Conservation (phyloP, 805 yeast species). For the Sporopachydermia lactativora region DNA sequence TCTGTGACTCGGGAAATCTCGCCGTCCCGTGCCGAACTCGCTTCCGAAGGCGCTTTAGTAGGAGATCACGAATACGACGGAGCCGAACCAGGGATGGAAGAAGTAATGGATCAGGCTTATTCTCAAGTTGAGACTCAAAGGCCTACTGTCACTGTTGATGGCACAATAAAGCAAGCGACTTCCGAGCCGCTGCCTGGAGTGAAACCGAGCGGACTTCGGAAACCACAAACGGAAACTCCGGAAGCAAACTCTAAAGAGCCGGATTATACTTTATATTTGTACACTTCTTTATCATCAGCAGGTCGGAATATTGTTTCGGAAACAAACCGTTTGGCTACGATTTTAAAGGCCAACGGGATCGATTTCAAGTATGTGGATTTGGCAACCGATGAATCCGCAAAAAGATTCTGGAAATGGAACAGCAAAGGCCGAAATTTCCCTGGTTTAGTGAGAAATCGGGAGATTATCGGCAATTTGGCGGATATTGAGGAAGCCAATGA, state of each 20-base stretch:
- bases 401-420: conserved; percentile 69
- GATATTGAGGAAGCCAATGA: conserved; percentile 83
- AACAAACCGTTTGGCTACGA: conserved; percentile 63
- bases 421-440: conserved; percentile 65
- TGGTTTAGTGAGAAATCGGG: conserved; percentile 72
- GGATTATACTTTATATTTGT: conserved; percentile 42
- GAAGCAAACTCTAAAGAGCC: conserved; percentile 2
- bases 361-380: conserved; percentile 58
- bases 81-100: background rate
- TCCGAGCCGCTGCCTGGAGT: background rate
- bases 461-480: conserved; percentile 76
- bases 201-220: background rate
- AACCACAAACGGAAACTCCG: background rate
- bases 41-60: background rate
- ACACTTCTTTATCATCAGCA: conserved; percentile 85
- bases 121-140: background rate
- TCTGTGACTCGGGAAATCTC: background rate
- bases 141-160: conserved; percentile 1
- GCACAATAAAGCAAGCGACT: background rate
- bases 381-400: conserved; percentile 80
- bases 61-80: background rate
- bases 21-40: background rate
- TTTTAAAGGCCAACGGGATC: conserved; percentile 60
- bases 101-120: background rate
- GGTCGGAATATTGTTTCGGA: conserved; percentile 52